These are phyloP conservation scores for Boletellus emodensis DNA, from an alignment of 768 basidiomycete genomes.

Conservation along the genomic window DNA sequence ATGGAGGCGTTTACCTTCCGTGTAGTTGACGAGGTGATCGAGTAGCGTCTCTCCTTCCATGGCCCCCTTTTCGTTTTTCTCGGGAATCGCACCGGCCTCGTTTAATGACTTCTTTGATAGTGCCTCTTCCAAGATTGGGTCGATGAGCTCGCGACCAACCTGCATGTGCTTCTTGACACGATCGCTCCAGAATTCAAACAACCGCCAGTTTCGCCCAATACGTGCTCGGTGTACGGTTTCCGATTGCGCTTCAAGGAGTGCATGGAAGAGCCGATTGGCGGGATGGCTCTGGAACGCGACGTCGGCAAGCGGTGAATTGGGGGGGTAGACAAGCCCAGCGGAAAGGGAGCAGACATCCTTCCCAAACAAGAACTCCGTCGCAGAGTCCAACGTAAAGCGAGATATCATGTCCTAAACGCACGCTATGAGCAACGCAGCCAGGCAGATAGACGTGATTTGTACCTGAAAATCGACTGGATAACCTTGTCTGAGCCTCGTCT, in stretches of 20 bases:
- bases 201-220: constrained; percentile 46
- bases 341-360: constrained; percentile 44
- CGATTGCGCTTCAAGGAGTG: constrained; percentile 49
- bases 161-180: constrained; percentile 42
- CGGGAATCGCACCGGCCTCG: constrained; percentile 19
- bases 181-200: constrained; percentile 51
- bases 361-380: constrained; percentile 56
- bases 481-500: constrained; percentile 40
- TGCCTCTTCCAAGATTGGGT: constrained; percentile 50
- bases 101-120: constrained; percentile 34
- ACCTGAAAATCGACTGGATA: constrained; percentile 58
- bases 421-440: not conserved
- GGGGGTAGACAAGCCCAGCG: constrained; percentile 47
- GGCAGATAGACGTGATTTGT: not conserved
- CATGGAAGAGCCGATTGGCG: constrained; percentile 41
- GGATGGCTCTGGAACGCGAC: constrained; percentile 26
- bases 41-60: constrained; percentile 28
- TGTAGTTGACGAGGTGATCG: constrained; percentile 28
- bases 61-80: constrained; percentile 4
- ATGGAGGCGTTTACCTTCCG: constrained; percentile 19
- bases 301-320: constrained; percentile 13
- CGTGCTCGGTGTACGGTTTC: constrained; percentile 37
- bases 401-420: constrained; percentile 44
- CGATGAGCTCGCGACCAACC: constrained; percentile 47
- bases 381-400: constrained; percentile 58